Evolutionary conservation across 257 asterid genomes (phyloP), one percentile per base, ranked within the genome.

Genomic region (Ilex asprella): DNA sequence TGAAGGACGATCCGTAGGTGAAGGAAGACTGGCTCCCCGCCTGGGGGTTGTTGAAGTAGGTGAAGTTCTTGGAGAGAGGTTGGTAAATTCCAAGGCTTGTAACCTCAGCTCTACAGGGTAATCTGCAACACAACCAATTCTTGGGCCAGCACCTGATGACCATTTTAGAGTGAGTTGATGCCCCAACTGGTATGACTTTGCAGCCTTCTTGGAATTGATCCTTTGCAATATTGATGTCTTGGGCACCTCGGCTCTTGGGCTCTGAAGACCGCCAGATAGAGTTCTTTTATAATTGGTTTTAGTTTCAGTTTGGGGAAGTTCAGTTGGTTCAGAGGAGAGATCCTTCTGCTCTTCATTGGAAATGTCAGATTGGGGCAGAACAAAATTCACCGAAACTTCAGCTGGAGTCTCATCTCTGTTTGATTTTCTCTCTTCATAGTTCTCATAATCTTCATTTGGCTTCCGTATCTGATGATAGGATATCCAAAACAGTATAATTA

Each of bases 111-210:
- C 97, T 67, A 73, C 2, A 0, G 99, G 99, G 74, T 92, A 92
- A 71, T 92, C 96, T 7, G 87, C 88, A 73, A 92, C 58, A 62
- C 99, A 92, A 7, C 99, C 99, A 30, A 92, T 89, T 66, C 99
- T 79, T 2, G 99, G 96, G 16, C 99, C 99, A 1, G 88, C 88
- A 39, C 97, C 97, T 0, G 96, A 86, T 8, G 95, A 86, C 99
- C 99, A 92, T 67, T 62, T 68, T 62, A 47, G 43, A 0, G 95
- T 73, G 51, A 92, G 83, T 63, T 89, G 99, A 62, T 86, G 71
- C 58, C 91, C 97, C 12, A 92, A 51, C 63, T 89, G 99, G 64
- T 83, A 86, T 2, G 97, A 92, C 32, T 65, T 89, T 27, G 80
- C 88, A 6, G 82, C 70, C 58, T 83, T 92, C 76, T 86, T 89